Conservation (phyloP, 768 basidiomycete genomes). For the Psilocybe sp. region DNA sequence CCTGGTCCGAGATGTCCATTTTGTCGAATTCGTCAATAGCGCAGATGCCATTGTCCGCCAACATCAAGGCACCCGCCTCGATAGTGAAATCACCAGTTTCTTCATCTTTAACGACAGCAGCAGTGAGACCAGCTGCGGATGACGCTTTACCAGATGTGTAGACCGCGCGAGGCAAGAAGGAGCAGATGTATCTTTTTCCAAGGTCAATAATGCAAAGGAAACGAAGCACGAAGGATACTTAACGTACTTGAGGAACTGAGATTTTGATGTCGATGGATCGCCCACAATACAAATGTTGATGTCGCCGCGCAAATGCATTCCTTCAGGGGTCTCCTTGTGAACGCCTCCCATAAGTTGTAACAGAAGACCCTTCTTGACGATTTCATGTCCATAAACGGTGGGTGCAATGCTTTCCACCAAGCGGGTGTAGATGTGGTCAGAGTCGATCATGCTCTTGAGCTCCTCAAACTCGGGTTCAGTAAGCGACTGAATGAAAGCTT, state of each 20-base stretch:
- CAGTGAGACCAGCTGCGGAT: constrained; percentile 97
- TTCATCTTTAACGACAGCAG: constrained; percentile 97
- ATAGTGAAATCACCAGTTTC: constrained; percentile 99
- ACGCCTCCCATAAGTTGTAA: constrained; percentile 98
- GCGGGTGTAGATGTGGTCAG: constrained; percentile 91
- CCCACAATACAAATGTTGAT: constrained; percentile 98
- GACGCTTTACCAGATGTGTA: constrained; percentile 99
- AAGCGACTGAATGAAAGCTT: constrained; percentile 84
- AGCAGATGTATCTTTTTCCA: constrained; percentile 82
- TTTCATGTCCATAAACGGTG: constrained; percentile 98
- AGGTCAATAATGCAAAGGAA: constrained; percentile 2
- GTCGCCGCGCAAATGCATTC: constrained; percentile 97
- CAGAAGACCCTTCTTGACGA: constrained; percentile 96
- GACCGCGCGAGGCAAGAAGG: constrained; percentile 95
- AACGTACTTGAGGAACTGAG: constrained; percentile 90
- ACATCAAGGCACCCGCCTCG: constrained; percentile 98
- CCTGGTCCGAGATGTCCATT: constrained; percentile 98
- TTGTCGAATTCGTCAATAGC: constrained; percentile 99
- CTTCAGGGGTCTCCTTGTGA: constrained; percentile 93
- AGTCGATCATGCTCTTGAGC: constrained; percentile 90
- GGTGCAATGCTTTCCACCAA: constrained; percentile 95
- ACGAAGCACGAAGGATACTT: constrained; percentile 20
- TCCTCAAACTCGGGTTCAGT: constrained; percentile 96
- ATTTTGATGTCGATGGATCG: constrained; percentile 96
- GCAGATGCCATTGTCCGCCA: constrained; percentile 98